These are phyloP conservation scores for Coprinopsis cinerea DNA, from an alignment of 768 basidiomycete genomes.

Conservation along the genomic window DNA sequence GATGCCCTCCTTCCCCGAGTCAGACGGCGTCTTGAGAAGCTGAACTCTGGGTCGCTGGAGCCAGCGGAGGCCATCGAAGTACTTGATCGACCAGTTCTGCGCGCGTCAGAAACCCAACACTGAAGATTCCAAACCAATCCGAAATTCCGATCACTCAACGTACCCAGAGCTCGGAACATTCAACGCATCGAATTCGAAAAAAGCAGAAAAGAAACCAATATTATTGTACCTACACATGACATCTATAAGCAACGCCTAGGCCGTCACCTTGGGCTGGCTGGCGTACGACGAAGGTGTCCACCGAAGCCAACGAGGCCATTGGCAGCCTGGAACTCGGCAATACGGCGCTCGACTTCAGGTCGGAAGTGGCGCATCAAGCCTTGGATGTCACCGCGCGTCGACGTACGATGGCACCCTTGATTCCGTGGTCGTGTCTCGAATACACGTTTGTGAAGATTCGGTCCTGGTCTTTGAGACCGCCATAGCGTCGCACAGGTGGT, in stretches of 20 bases:
- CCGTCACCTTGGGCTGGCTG: constrained; percentile 23
- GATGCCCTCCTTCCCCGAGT: too few relatives aligned
- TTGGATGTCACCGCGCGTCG: too few relatives aligned
- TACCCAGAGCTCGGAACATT: too few relatives aligned
- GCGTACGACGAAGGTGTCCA: constrained; percentile 68
- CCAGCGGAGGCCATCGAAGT: too few relatives aligned
- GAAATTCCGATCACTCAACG: too few relatives aligned
- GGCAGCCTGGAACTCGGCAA: constrained; percentile 64
- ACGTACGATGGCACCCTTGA: constrained; percentile 87
- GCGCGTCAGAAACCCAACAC: too few relatives aligned
- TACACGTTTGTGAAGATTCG: constrained; percentile 92
- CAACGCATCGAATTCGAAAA: not conserved
- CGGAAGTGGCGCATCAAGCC: constrained; percentile 98
- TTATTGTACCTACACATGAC: not conserved
- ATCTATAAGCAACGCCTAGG: not conserved
- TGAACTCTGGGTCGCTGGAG: too few relatives aligned
- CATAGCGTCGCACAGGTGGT: constrained; percentile 89
- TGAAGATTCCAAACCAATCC: too few relatives aligned
- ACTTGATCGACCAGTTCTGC: too few relatives aligned
- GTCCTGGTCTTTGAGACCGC: constrained; percentile 92
- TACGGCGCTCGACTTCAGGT: constrained; percentile 88
- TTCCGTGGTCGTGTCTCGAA: constrained; percentile 80
- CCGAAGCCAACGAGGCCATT: constrained; percentile 88
- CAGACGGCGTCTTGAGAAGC: too few relatives aligned
- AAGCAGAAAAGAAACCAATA: not conserved